Evolutionary conservation across 2,329 filamentous ascomycete genomes (phyloP).

Genomic region (Colletotrichum melonis): DNA sequence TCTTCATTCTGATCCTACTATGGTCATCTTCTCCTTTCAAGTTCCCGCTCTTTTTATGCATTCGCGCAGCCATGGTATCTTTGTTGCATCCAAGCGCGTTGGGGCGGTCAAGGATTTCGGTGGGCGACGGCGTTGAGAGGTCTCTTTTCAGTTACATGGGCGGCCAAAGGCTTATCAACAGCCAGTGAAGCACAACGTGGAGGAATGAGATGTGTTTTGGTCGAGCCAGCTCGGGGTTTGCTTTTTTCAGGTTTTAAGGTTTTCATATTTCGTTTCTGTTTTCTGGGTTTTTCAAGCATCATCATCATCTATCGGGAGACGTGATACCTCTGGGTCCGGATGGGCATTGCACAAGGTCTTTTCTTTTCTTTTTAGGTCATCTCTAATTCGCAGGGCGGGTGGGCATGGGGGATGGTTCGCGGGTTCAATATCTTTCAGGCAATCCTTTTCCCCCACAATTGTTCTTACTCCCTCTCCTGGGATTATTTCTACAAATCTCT

Average conservation of each 20-base stretch:
- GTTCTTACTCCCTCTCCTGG: background rate
- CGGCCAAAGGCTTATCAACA: background rate
- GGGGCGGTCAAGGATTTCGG: constrained; percentile 4
- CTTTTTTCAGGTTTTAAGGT: background rate
- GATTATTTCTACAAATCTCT: background rate
- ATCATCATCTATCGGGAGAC: constrained; percentile 36
- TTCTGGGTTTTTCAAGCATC: constrained; percentile 38
- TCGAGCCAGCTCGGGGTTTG: background rate
- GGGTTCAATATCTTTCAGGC: background rate
- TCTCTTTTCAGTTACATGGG: background rate
- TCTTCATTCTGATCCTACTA: background rate
- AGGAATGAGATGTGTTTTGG: background rate
- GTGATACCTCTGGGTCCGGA: constrained; percentile 36
- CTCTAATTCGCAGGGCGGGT: background rate
- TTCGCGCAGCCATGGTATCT: background rate
- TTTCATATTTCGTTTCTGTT: constrained; percentile 13
- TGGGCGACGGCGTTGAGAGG: constrained; percentile 15
- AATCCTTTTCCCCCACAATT: background rate
- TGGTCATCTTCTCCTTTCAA: background rate
- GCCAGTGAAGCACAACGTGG: background rate
- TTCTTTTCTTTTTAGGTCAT: background rate
- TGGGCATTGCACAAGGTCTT: constrained; percentile 35
- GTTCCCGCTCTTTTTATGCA: background rate
- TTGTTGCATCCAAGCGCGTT: constrained; percentile 15
- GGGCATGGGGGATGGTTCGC: constrained; percentile 10